phyloP scores from a whole-genome alignment of 2,329 filamentous ascomycete genomes.

The Colletotrichum sp. region DNA sequence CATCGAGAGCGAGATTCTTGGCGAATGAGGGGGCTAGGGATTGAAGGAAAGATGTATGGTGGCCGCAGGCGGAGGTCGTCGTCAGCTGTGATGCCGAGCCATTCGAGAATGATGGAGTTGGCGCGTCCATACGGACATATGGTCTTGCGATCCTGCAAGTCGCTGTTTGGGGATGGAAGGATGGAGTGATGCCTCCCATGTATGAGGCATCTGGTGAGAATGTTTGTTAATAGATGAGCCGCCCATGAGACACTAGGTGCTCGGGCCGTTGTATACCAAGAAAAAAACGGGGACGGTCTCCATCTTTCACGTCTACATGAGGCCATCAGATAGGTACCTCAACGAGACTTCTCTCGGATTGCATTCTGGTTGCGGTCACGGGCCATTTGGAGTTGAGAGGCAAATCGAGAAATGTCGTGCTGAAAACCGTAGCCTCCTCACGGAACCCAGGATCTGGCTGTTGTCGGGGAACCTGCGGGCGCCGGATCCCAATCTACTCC shows the following conservation, averaged over 20 bases:
- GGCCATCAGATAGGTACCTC: not conserved
- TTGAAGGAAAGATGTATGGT: not conserved
- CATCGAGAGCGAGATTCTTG: slow-evolving; percentile 87
- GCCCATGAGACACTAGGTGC: not conserved
- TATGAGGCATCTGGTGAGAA: not conserved
- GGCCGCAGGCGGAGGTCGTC: not conserved
- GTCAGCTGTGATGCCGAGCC: not conserved
- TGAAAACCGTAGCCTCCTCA: not conserved
- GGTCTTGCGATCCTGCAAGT: not conserved
- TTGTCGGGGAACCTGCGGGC: not conserved
- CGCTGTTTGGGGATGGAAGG: not conserved
- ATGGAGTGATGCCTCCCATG: not conserved
- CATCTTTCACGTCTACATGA: not conserved
- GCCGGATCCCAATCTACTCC: not conserved
- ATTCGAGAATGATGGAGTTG: not conserved
- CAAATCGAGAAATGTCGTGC: not conserved
- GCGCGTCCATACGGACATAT: not conserved
- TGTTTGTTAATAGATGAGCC: slow-evolving; percentile 1
- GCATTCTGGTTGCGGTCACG: not conserved
- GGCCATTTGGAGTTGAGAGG: not conserved
- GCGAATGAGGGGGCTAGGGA: slow-evolving; percentile 40
- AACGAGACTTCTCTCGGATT: not conserved
- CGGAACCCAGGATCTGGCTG: not conserved
- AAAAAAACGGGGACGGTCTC: not conserved
- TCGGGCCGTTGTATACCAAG: slow-evolving; percentile 6